These are phyloP conservation scores for Skeletonema grethae DNA, from an alignment of 108 stramenopile genomes.

Conservation along the genomic window DNA sequence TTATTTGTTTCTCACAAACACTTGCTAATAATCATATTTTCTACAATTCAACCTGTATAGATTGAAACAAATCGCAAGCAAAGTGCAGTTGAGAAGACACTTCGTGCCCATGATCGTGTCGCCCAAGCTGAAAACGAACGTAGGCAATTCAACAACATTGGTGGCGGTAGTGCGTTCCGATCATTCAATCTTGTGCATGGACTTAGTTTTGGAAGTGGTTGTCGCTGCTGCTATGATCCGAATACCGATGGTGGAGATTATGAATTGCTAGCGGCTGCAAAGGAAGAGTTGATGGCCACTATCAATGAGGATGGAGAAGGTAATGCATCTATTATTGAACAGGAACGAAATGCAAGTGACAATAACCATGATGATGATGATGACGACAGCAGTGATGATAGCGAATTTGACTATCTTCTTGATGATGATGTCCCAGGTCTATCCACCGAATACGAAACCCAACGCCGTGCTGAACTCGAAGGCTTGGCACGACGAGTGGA, in stretches of 20 bases:
- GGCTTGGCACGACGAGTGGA: conserved; percentile 52
- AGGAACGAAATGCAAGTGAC: conserved; percentile 7
- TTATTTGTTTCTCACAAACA: conserved; percentile 3
- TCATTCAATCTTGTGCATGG: conserved; percentile 54
- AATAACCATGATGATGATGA: conserved; percentile 28
- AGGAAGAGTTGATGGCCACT: conserved; percentile 33
- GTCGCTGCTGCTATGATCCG: conserved; percentile 86
- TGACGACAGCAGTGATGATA: conserved; percentile 34
- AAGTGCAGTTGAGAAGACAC: conserved; percentile 56
- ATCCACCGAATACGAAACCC: conserved; percentile 25
- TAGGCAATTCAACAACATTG: not conserved
- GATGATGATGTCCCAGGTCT: conserved; percentile 68
- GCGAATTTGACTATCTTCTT: conserved; percentile 85
- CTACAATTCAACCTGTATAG: too few species aligned
- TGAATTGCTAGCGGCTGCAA: conserved; percentile 53
- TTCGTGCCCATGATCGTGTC: conserved; percentile 74
- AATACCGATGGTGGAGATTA: conserved; percentile 84
- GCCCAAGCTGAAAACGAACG: conserved; percentile 73
- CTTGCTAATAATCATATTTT: not conserved
- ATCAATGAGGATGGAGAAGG: not conserved
- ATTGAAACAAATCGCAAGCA: conserved; percentile 67
- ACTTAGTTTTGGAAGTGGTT: conserved; percentile 53
- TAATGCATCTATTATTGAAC: not conserved
- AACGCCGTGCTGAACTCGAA: conserved; percentile 69
- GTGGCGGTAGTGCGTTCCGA: not conserved